These are phyloP conservation scores for Funneliformis geosporum DNA, from an alignment of 192 early-diverging fungal genomes.

Conservation along the genomic window DNA sequence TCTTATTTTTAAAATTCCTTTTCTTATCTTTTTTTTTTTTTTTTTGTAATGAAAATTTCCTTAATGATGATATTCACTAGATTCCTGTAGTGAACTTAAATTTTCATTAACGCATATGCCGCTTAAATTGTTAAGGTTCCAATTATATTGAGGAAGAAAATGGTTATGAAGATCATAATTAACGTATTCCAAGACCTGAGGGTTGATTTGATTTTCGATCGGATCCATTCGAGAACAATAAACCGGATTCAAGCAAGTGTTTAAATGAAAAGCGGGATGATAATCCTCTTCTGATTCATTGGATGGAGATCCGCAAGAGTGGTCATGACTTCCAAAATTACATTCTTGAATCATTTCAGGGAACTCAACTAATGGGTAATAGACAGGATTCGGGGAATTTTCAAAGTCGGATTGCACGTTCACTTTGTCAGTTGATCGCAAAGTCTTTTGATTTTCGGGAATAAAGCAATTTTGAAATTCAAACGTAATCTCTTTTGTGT, in stretches of 20 bases:
- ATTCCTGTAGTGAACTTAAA: not conserved
- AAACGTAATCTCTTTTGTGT: not conserved
- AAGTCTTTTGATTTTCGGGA: not conserved
- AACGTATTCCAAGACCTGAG: not conserved
- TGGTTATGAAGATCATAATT: not conserved
- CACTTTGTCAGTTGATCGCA: too few species aligned
- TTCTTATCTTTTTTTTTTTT: too few species aligned
- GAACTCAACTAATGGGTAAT: not conserved
- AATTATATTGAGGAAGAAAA: not conserved
- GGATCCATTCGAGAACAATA: not conserved
- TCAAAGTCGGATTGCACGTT: not conserved
- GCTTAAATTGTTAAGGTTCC: not conserved
- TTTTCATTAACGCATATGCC: not conserved
- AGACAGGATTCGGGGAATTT: not conserved
- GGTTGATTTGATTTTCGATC: not conserved
- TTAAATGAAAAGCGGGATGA: not conserved
- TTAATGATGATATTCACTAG: not conserved
- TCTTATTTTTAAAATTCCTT: too few species aligned
- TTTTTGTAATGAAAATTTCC: too few species aligned
- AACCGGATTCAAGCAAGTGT: not conserved
- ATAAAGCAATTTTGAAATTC: not conserved
- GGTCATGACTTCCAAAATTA: not conserved
- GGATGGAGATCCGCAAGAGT: not conserved
- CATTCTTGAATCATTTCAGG: not conserved
- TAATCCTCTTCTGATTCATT: not conserved